phyloP scores from a whole-genome alignment of 495 filamentous ascomycete genomes.

The Xylaria nigripes region DNA sequence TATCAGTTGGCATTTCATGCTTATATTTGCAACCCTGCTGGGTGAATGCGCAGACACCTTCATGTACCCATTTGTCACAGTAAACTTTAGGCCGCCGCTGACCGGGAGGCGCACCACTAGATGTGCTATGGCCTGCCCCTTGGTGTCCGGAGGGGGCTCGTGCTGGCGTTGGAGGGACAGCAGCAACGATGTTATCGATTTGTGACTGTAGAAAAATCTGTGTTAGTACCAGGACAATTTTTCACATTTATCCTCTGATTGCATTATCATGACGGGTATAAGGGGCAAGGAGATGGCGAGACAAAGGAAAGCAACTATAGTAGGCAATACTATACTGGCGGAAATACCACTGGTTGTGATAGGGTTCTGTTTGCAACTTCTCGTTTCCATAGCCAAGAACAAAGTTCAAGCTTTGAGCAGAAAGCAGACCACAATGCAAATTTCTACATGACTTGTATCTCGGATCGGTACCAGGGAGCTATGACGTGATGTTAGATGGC shows the following conservation, averaged over 20 bases:
- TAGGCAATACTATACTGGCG: no score
- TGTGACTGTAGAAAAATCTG: constrained; percentile 12
- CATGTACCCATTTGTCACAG: constrained; percentile 81
- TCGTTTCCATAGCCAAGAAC: background rate
- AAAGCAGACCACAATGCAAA: background rate
- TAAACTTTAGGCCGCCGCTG: constrained; percentile 52
- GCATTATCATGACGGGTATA: background rate
- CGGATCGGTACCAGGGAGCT: background rate
- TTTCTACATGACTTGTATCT: background rate
- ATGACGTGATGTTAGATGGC: background rate
- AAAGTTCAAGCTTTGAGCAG: background rate
- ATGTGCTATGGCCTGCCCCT: background rate
- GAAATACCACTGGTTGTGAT: background rate
- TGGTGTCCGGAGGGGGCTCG: background rate
- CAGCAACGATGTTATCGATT: constrained; percentile 28
- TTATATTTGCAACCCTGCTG: constrained; percentile 81
- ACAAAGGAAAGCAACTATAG: no score
- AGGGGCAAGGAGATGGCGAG: background rate
- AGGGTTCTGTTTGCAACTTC: background rate
- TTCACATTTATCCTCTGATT: background rate
- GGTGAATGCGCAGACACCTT: constrained; percentile 73
- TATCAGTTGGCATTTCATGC: constrained; percentile 73
- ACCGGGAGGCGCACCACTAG: background rate
- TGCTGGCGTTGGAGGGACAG: constrained; percentile 13
- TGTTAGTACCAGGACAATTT: constrained; percentile 5